phyloP scores from a whole-genome alignment of 2,329 filamentous ascomycete species.

The Tolypocladium ovalisporum region DNA sequence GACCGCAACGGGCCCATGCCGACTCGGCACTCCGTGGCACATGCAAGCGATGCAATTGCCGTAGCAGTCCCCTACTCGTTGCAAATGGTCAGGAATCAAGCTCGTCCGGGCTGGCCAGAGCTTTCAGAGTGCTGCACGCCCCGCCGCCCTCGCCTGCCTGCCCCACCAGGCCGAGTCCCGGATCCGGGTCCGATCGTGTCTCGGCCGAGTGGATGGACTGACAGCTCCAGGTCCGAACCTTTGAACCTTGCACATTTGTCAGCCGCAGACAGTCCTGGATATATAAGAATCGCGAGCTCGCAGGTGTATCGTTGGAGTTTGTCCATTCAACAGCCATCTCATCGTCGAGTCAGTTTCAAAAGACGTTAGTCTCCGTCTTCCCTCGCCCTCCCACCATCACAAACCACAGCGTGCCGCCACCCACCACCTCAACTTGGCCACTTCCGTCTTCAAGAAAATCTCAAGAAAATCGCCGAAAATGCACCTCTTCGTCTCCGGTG shows the following conservation, averaged over 20 bases:
- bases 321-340: neutral
- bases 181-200: neutral
- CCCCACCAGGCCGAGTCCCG: neutral
- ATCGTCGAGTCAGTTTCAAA: neutral
- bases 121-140: too few relatives aligned
- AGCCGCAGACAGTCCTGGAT: neutral
- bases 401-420: too few relatives aligned
- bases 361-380: neutral
- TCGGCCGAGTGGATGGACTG: neutral
- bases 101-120: too few relatives aligned
- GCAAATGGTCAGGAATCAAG: too few relatives aligned
- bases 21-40: too few relatives aligned
- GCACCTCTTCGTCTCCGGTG: conserved; percentile 36
- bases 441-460: too few relatives aligned
- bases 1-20: too few relatives aligned
- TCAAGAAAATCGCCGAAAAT: conserved; percentile 12
- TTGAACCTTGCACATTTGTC: neutral
- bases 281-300: neutral
- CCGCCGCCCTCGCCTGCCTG: neutral
- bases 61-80: too few relatives aligned
- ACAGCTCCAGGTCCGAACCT: neutral
- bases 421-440: neutral
- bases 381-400: neutral
- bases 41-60: neutral
- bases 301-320: too few relatives aligned